Evolutionary conservation across 1,139 yeast species (phyloP), one percentile per base, ranked within the genome.

Genomic region (Hansenula sp.): DNA sequence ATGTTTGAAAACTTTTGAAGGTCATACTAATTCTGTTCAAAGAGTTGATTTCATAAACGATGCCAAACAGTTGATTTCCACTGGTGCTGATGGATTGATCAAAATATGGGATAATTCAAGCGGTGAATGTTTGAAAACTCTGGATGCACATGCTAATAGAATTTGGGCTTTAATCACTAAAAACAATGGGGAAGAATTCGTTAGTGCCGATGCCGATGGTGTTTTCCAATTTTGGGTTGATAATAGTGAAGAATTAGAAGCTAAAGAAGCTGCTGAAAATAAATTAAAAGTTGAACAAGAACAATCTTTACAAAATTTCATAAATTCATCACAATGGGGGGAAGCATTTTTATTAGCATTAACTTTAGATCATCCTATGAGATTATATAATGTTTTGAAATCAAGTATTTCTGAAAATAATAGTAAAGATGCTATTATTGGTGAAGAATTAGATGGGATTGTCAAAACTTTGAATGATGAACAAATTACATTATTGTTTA

Each of bases 121-220:
- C 4, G 95, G 90, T 32, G 99, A 93, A 59, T 79, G 87, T 58
- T 66, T 84, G 28, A 79, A 84, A 49, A 91, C 98, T 0, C 71
- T 90, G 45, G 97, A 91, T 65, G 87, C 87, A 54, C 99, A 93
- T 62, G 89, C 84, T 50, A 95, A 91, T 65, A 80, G 96, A 66
- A 90, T 93, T 41, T 94, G 99, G 99, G 87, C 97, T 0, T 66
- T 93, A 46, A 81, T 82, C 42, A 71, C 76, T 1, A 72, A 77
- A 49, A 69, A 76, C 30, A 86, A 84, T 53, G 96, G 95, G 24
- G 75, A 74, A 13, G 74, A 75, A 43, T 74, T 93, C 47, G 77
- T 88, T 1, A 79, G 90, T 45, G 98, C 96, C 1, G 98, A 94
- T 63, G 97, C 96, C 1, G 98, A 93, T 64, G 96, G 98, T 43